Evolutionary conservation across 1,284 basidiomycete species (phyloP).

Genomic region (Phenoliferia sp.): DNA sequence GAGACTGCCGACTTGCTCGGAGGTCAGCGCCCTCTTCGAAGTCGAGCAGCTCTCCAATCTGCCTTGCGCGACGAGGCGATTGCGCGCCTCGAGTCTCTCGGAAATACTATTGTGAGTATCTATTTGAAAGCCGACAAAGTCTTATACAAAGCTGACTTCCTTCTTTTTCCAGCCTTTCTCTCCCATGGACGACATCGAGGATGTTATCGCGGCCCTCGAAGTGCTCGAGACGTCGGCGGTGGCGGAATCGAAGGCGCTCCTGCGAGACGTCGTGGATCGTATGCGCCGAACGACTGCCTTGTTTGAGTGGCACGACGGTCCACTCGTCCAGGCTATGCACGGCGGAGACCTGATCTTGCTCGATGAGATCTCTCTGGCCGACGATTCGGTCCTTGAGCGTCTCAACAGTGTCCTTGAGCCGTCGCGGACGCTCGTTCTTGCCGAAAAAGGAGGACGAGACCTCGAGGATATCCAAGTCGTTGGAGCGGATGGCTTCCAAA

Average conservation of each 20-base stretch:
- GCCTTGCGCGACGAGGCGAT: conserved; percentile 40
- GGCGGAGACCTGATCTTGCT: conserved; percentile 80
- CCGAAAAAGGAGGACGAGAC: conserved; percentile 80
- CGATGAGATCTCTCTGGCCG: conserved; percentile 96
- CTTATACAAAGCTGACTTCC: background rate
- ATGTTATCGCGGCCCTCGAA: conserved; percentile 25
- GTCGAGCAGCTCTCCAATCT: conserved; percentile 54
- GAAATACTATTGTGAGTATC: conserved; percentile 20
- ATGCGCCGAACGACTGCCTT: conserved; percentile 56
- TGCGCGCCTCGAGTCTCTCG: conserved; percentile 32
- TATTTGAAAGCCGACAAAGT: background rate
- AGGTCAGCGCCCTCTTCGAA: conserved; percentile 86
- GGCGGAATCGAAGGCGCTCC: background rate
- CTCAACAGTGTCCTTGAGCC: conserved; percentile 96
- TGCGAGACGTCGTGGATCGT: conserved; percentile 47
- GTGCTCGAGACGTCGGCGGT: background rate
- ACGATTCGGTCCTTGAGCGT: conserved; percentile 96
- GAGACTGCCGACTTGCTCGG: conserved; percentile 97
- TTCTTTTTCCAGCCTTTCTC: background rate
- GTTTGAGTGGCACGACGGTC: conserved; percentile 96
- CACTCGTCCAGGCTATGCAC: conserved; percentile 87
- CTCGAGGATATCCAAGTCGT: conserved; percentile 62
- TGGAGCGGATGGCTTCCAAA: conserved; percentile 69
- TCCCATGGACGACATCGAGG: conserved; percentile 24
- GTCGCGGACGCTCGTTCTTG: conserved; percentile 80